Conservation (phyloP, 805 yeast species). For the Sugiyamaella marilandica region DNA sequence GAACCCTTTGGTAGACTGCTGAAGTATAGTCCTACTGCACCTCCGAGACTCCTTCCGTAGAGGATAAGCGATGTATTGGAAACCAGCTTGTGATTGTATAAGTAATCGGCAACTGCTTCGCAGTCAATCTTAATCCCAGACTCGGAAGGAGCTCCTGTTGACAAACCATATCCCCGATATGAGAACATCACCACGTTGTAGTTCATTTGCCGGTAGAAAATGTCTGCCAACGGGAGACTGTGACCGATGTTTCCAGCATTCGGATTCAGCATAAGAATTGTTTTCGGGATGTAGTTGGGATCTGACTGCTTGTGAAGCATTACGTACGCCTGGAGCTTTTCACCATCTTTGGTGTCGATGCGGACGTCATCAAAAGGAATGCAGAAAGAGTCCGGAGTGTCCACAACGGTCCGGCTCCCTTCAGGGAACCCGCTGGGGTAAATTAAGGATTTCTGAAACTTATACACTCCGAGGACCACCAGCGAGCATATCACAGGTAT, state of each 20-base stretch:
- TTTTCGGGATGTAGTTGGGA: conserved; percentile 48
- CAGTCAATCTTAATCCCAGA: conserved; percentile 79
- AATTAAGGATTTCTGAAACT: conserved; percentile 57
- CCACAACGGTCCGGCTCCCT: conserved; percentile 60
- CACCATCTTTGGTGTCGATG: conserved; percentile 66
- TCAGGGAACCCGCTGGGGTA: conserved; percentile 80
- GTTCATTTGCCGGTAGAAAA: conserved; percentile 57
- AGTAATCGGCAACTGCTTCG: conserved; percentile 57
- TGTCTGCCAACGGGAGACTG: conserved; percentile 70
- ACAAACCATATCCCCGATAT: conserved; percentile 85
- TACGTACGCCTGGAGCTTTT: conserved; percentile 58
- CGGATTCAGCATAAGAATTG: conserved; percentile 77
- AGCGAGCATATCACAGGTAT: conserved; percentile 15
- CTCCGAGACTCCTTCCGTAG: conserved; percentile 90
- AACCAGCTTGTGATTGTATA: conserved; percentile 51
- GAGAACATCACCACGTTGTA: conserved; percentile 81
- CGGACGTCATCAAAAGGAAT: conserved; percentile 60
- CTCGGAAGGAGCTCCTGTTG: conserved; percentile 74
- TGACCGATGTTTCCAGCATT: conserved; percentile 97
- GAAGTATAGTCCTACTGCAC: conserved; percentile 85
- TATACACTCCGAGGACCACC: conserved; percentile 21
- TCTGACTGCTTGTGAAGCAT: conserved; percentile 43
- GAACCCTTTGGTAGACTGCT: conserved; percentile 51
- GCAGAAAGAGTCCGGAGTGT: conserved; percentile 67
- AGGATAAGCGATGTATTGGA: conserved; percentile 52